Percentiles rank a stretch among this genome's conserved stretches.
phyloP scores from a whole-genome alignment of 257 asterid genomes.

The Solanum etuberosum region DNA sequence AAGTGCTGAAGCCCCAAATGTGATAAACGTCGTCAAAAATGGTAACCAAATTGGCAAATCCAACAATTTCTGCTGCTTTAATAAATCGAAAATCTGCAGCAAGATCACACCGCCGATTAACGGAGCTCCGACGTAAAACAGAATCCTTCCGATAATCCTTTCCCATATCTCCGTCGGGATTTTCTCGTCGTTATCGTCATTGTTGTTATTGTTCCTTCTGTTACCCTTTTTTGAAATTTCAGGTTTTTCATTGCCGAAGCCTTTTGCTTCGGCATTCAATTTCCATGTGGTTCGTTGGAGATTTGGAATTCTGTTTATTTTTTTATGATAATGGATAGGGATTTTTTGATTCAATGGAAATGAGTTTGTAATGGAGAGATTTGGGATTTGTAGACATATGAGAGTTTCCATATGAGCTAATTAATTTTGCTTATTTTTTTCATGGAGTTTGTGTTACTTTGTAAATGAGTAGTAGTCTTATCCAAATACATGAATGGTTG shows the following conservation, averaged over 20 bases:
- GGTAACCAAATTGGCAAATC: constrained; percentile 67
- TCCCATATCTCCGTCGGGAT: constrained; percentile 50
- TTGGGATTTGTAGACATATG: constrained; percentile 19
- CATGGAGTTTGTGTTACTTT: background rate
- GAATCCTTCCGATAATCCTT: constrained; percentile 52
- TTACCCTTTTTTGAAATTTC: constrained; percentile 5
- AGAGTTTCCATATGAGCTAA: constrained; percentile 41
- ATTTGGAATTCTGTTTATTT: background rate
- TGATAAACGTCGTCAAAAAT: constrained; percentile 37
- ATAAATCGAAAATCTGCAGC: constrained; percentile 22
- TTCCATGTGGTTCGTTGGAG: constrained; percentile 26
- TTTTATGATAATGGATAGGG: constrained; percentile 15
- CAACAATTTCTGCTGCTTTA: constrained; percentile 27
- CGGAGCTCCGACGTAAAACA: constrained; percentile 54
- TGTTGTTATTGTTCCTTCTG: background rate
- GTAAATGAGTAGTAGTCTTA: constrained; percentile 11
- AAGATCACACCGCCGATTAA: constrained; percentile 28
- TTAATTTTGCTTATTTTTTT: background rate
- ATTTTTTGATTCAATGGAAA: constrained; percentile 4
- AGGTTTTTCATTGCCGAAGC: constrained; percentile 23
- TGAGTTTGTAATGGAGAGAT: constrained; percentile 13
- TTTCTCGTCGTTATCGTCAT: constrained; percentile 33
- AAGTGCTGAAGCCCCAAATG: constrained; percentile 61
- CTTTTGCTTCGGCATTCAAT: constrained; percentile 46
- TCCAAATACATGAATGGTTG: constrained; percentile 40